phyloP scores from a whole-genome alignment of 2,329 filamentous ascomycete genomes.

The Orbilia javanica region DNA sequence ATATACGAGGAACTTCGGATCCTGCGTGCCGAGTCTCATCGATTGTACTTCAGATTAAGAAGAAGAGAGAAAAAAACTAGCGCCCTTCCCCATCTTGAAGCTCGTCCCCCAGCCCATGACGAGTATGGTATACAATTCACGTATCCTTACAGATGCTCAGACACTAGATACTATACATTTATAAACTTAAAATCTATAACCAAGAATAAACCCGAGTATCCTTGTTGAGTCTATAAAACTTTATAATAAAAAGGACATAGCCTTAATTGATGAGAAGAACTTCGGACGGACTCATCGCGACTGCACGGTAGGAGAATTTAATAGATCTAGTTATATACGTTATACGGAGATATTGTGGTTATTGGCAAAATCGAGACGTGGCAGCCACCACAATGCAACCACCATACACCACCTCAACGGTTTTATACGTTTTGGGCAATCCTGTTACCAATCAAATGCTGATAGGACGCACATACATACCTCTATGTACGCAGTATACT shows the following conservation, averaged over 20 bases:
- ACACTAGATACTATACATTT: background rate
- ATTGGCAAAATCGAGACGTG: slow-evolving; percentile 8
- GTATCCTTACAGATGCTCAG: too few species aligned
- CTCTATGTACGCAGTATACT: too few species aligned
- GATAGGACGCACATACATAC: background rate
- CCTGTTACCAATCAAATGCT: background rate
- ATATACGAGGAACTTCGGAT: slow-evolving; percentile 31
- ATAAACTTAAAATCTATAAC: background rate
- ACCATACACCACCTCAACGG: background rate
- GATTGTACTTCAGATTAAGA: background rate
- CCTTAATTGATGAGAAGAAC: background rate
- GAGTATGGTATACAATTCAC: too few species aligned
- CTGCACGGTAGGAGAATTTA: slow-evolving; percentile 13
- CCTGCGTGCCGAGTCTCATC: slow-evolving; percentile 18
- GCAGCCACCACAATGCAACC: too few species aligned
- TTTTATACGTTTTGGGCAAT: background rate
- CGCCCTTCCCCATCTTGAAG: background rate
- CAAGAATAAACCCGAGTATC: too few species aligned
- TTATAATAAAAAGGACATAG: background rate
- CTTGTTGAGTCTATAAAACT: too few species aligned
- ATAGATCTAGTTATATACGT: slow-evolving; percentile 7
- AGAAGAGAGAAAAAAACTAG: background rate
- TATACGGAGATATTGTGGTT: background rate
- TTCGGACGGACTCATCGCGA: slow-evolving; percentile 10
- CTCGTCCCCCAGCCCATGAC: background rate